These are phyloP conservation scores for Ophiocordyceps sinensis DNA, from an alignment of 2,329 filamentous ascomycete species.

Conservation along the genomic window DNA sequence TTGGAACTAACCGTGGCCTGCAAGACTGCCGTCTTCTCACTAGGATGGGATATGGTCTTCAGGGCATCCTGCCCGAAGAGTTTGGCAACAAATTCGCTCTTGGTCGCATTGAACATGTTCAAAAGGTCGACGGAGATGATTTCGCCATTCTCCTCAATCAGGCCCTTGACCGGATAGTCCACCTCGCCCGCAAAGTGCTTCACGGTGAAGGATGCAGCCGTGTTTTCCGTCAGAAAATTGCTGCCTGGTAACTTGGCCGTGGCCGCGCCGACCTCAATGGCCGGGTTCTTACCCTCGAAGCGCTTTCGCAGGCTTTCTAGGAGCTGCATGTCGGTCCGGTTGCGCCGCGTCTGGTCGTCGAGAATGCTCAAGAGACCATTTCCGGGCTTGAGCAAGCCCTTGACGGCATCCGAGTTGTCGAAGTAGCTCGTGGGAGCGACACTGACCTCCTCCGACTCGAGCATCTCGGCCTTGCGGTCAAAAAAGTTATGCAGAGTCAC, in stretches of 20 bases:
- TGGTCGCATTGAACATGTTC: conserved; percentile 79
- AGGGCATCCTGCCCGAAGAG: conserved; percentile 94
- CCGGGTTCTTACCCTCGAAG: conserved; percentile 87
- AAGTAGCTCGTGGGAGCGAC: conserved; percentile 93
- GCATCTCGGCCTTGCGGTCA: conserved; percentile 79
- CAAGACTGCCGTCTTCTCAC: conserved; percentile 80
- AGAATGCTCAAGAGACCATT: conserved; percentile 90
- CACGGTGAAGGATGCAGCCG: conserved; percentile 69
- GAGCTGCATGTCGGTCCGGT: conserved; percentile 78
- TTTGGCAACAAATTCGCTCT: conserved; percentile 75
- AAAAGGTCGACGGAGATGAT: conserved; percentile 91
- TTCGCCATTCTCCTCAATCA: conserved; percentile 93
- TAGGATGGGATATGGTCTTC: conserved; percentile 83
- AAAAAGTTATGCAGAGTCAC: conserved; percentile 93
- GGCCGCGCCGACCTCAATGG: conserved; percentile 64
- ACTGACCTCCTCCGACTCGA: conserved; percentile 85
- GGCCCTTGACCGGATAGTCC: conserved; percentile 74
- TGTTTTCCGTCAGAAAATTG: conserved; percentile 78
- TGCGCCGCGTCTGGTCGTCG: conserved; percentile 86
- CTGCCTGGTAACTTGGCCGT: conserved; percentile 70
- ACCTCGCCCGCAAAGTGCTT: conserved; percentile 95
- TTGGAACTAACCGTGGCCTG: conserved; percentile 95
- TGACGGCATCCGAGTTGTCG: conserved; percentile 90
- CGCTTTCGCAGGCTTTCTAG: conserved; percentile 82
- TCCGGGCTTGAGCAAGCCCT: conserved; percentile 77